A percentile compares a stretch with the other conserved stretches of the same genome.
These are phyloP conservation scores for Plasmodium vinckei DNA, from an alignment of 169 alveolate genomes.

Conservation along the genomic window DNA sequence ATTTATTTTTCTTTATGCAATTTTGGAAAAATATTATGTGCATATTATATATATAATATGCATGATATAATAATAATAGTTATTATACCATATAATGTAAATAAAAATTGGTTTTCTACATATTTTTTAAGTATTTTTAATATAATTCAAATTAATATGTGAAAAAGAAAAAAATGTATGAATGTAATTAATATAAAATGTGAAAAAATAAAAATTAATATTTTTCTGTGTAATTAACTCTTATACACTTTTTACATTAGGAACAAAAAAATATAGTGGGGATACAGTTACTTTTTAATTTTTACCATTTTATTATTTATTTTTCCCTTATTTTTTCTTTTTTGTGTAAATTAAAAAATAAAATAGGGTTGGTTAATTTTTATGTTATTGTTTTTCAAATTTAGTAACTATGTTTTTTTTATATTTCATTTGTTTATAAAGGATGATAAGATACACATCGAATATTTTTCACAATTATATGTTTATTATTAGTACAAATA, in stretches of 20 bases:
- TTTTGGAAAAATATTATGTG: too few relatives aligned
- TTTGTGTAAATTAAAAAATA: neutral
- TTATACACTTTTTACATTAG: neutral
- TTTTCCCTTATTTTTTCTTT: neutral
- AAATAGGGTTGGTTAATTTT: too few relatives aligned
- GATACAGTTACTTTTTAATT: neutral
- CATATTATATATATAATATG: too few relatives aligned
- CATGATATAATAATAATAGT: neutral
- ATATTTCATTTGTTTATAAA: too few relatives aligned
- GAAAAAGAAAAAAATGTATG: neutral
- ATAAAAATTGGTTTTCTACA: constrained; percentile 3
- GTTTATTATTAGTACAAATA: too few relatives aligned
- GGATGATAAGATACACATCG: too few relatives aligned
- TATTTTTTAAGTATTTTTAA: neutral
- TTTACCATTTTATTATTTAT: neutral
- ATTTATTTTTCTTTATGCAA: too few relatives aligned
- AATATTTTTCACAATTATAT: too few relatives aligned
- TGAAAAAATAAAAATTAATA: neutral
- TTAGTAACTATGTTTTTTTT: too few relatives aligned
- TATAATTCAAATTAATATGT: too few relatives aligned
- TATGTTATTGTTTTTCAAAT: too few relatives aligned
- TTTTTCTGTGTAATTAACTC: constrained; percentile 1
- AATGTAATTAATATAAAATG: neutral
- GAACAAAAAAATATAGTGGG: neutral
- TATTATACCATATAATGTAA: neutral